phyloP scores from a whole-genome alignment of 768 basidiomycete species.

The Galerina marginata region DNA sequence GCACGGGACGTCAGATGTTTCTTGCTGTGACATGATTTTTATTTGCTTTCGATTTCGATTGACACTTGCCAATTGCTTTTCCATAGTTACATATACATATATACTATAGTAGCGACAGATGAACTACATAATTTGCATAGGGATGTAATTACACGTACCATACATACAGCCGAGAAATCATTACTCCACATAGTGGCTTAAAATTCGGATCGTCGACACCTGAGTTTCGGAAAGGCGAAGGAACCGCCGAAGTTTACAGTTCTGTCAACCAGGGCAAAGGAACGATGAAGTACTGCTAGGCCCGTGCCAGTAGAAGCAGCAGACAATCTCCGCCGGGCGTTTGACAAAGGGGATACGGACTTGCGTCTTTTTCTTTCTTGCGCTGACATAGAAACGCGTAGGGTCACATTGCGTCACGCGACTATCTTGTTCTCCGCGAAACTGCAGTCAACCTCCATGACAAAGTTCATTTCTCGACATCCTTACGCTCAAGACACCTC shows the following conservation, averaged over 20 bases:
- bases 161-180: slow-evolving; percentile 1
- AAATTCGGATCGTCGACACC: slow-evolving; percentile 3
- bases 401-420: slow-evolving; percentile 31
- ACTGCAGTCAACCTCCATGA: too few relatives aligned
- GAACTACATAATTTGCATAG: slow-evolving; percentile 8
- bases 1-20: slow-evolving; percentile 18
- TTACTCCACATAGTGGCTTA: slow-evolving; percentile 12
- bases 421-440: slow-evolving; percentile 24
- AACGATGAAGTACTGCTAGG: neutral
- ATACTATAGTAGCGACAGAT: slow-evolving; percentile 11
- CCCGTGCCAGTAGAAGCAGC: too few relatives aligned
- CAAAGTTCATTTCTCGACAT: too few relatives aligned
- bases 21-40: slow-evolving; percentile 20
- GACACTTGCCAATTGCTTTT: slow-evolving; percentile 21
- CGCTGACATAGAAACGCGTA: slow-evolving; percentile 21
- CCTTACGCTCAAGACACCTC: slow-evolving; percentile 23
- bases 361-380: slow-evolving; percentile 6
- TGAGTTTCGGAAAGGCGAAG: slow-evolving; percentile 12
- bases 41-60: slow-evolving; percentile 25
- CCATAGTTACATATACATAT: slow-evolving; percentile 20
- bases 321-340: slow-evolving; percentile 9
- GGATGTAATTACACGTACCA: slow-evolving; percentile 21
- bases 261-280: slow-evolving; percentile 27
- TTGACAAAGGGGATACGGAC: neutral
- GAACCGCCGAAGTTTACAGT: slow-evolving; percentile 28